Percentiles rank a stretch among this genome's conserved stretches.
These are phyloP conservation scores for Peniophora sp. DNA, from an alignment of 1,284 basidiomycete species.

Conservation along the genomic window DNA sequence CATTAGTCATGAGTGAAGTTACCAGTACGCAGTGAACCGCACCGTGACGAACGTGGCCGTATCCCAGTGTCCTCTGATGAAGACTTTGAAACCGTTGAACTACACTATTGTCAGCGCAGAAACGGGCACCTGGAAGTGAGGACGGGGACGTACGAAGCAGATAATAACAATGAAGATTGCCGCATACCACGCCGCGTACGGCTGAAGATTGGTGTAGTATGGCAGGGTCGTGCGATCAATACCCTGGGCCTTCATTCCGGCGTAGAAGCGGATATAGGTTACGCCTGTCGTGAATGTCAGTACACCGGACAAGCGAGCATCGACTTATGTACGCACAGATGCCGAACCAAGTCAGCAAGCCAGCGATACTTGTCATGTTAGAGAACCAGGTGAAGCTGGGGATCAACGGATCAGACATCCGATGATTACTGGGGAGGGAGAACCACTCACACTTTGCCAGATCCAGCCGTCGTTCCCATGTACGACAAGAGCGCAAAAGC, in stretches of 20 bases:
- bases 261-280: constrained; percentile 77
- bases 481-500: constrained; percentile 68
- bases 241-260: constrained; percentile 70
- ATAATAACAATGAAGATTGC: constrained; percentile 48
- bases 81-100: constrained; percentile 73
- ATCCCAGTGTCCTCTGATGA: constrained; percentile 61
- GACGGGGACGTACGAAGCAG: constrained; percentile 47
- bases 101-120: constrained; percentile 19
- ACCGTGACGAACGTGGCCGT: constrained; percentile 39
- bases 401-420: no score
- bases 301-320: neutral
- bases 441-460: constrained; percentile 36
- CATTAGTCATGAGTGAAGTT: no score
- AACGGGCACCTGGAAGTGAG: neutral
- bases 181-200: constrained; percentile 68
- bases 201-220: constrained; percentile 57
- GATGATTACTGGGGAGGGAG: no score
- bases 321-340: constrained; percentile 33
- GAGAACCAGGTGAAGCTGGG: constrained; percentile 56
- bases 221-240: constrained; percentile 61
- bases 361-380: constrained; percentile 53
- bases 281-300: constrained; percentile 24
- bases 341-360: constrained; percentile 79
- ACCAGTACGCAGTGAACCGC: no score
- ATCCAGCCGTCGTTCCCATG: constrained; percentile 51